Percentiles rank a stretch among this genome's conserved stretches.
These are phyloP conservation scores for Acacia concinna DNA, from an alignment of 331 rosid species.

Conservation along the genomic window DNA sequence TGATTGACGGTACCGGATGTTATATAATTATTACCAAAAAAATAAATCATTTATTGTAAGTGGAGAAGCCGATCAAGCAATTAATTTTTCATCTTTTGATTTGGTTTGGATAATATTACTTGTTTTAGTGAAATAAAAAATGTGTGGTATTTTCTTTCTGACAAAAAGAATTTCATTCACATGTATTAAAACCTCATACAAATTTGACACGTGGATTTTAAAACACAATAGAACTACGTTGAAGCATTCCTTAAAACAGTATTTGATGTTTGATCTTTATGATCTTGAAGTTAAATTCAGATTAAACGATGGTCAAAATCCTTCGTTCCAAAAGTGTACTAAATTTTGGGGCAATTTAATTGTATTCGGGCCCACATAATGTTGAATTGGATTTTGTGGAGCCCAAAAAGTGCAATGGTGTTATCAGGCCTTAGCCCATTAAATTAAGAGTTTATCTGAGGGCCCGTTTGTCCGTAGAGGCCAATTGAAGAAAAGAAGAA, in stretches of 20 bases:
- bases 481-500: background rate
- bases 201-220: background rate
- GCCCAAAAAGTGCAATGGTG: background rate
- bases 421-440: background rate
- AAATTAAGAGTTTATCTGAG: background rate
- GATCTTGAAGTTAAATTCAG: background rate
- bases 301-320: background rate
- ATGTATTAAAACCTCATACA: background rate
- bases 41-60: background rate
- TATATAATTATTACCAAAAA: background rate
- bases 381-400: too few species aligned
- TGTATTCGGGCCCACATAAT: background rate
- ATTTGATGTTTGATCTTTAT: background rate
- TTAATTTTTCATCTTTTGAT: background rate
- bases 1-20: background rate
- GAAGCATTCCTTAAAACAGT: background rate
- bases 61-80: background rate
- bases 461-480: background rate
- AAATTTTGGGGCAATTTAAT: background rate
- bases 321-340: background rate
- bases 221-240: background rate
- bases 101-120: background rate
- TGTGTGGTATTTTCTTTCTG: background rate
- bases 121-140: background rate
- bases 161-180: background rate